These are phyloP conservation scores for Podospora comata DNA, from an alignment of 495 filamentous ascomycete species.

Conservation along the genomic window DNA sequence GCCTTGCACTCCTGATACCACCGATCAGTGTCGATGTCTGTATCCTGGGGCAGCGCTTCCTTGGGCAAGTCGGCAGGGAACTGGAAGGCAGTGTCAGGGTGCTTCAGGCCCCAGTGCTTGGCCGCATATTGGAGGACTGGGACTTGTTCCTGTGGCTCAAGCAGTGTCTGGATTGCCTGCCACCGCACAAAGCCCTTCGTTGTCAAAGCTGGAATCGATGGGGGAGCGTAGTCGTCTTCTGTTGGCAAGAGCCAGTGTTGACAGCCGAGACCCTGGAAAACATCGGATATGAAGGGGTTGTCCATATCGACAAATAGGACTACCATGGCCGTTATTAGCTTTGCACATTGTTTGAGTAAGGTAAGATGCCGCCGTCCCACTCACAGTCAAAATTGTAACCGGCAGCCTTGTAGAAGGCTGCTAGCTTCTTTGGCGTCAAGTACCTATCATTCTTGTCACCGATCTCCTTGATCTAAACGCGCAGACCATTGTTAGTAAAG, in stretches of 20 bases:
- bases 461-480: slow-evolving; percentile 54
- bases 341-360: neutral
- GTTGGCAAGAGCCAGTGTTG: slow-evolving; percentile 69
- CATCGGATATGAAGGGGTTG: slow-evolving; percentile 71
- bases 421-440: slow-evolving; percentile 78
- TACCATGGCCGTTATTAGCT: neutral
- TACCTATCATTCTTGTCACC: slow-evolving; percentile 61
- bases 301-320: slow-evolving; percentile 75
- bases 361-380: slow-evolving; percentile 10
- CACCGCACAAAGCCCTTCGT: slow-evolving; percentile 82
- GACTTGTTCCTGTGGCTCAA: slow-evolving; percentile 85
- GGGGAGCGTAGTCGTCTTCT: slow-evolving; percentile 66
- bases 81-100: slow-evolving; percentile 64
- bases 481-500: slow-evolving; percentile 7
- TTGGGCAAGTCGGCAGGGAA: slow-evolving; percentile 78
- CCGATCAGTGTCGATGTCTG: slow-evolving; percentile 71
- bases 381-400: slow-evolving; percentile 83
- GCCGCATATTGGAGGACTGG: slow-evolving; percentile 80
- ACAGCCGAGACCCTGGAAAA: slow-evolving; percentile 89
- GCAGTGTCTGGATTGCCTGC: slow-evolving; percentile 87
- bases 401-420: slow-evolving; percentile 81
- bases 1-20: slow-evolving; percentile 76
- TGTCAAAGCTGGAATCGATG: slow-evolving; percentile 78
- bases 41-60: slow-evolving; percentile 67
- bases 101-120: slow-evolving; percentile 65